Evolutionary conservation across 169 alveolate genomes (phyloP).

Genomic region (Blepharisma undulans): DNA sequence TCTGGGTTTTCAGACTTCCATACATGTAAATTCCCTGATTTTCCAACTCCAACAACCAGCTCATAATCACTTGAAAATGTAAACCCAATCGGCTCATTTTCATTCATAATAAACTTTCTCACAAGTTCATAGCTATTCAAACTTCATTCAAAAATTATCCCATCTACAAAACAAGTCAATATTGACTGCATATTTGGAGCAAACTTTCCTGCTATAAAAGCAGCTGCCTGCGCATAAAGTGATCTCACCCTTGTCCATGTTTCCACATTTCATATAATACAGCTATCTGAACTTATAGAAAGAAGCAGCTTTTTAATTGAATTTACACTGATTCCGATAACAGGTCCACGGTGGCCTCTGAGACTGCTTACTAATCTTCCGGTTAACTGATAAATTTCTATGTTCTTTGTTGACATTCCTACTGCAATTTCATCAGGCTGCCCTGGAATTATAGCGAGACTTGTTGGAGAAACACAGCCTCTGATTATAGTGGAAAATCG

Average conservation of each 20-base stretch:
- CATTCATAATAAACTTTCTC: neutral
- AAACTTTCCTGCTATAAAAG: neutral
- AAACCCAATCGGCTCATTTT: neutral
- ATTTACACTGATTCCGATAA: neutral
- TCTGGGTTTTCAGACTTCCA: neutral
- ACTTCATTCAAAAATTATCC: neutral
- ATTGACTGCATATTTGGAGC: neutral
- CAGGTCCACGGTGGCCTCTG: neutral
- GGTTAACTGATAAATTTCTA: neutral
- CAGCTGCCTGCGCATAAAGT: neutral
- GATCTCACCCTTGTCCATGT: slow-evolving; percentile 6
- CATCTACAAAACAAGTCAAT: neutral
- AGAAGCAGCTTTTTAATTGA: neutral
- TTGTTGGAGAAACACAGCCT: neutral
- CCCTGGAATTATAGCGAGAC: neutral
- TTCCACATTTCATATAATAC: neutral
- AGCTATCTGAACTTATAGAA: neutral
- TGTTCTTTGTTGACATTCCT: neutral
- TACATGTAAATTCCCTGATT: neutral
- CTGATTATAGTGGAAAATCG: neutral
- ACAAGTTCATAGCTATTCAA: neutral
- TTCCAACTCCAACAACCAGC: neutral
- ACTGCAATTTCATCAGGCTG: slow-evolving; percentile 7
- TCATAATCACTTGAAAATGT: neutral
- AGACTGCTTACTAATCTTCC: neutral